Base-by-base conservation (phyloP, 2,329 filamentous ascomycete species). In the Colletotrichum coccodes region DNA sequence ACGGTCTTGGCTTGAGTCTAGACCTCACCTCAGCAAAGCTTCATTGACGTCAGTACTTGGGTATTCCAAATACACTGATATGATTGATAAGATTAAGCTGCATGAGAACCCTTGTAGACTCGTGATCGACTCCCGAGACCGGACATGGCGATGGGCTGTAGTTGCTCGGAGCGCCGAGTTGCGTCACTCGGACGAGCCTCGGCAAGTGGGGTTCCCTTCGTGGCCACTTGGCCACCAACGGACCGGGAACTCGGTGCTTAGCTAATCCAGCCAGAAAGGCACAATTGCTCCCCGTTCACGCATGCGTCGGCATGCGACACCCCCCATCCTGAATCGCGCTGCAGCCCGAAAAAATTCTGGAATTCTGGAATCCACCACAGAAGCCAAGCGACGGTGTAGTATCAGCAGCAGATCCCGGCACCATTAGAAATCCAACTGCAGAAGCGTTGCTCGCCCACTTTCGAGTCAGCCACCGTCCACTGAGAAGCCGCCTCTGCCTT, bases 281-380 rank as follows among this genome's bases (percentile, higher is more conserved):
- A n/a, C 6, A 11, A 26, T 53, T 46, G 38, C n/a, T 38, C 26
- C 56, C 65, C 61, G 61, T 56, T 65, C 21, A n/a, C 65, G 61
- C 47, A 58, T 68, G 32, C 32, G 49, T 53, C 26, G 44, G 64
- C 21, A 50, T 53, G n/a, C n/a, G n/a, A n/a, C n/a, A n/a, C n/a
- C n/a, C n/a, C n/a, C n/a, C n/a, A n/a, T n/a, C 61, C 65, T 68
- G 54, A 68, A 44, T 68, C 65, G 65, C 56, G 65, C 54, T 30
- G 47, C 38, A 32, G 46, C 53, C 49, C 54, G 40, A 59, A 65
- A 65, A 68, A 56, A 56, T 38, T 60, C 57, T 50, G 44, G 44
- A 50, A 50, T 60, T 68, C 61, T 68, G 66, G 61, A 68, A 68
- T 56, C 54, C 66, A 68, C 61, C 61, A 68, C 57, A 38, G 38